Conservation (phyloP, 2,329 filamentous ascomycete species). For the Diaporthe capsici region DNA sequence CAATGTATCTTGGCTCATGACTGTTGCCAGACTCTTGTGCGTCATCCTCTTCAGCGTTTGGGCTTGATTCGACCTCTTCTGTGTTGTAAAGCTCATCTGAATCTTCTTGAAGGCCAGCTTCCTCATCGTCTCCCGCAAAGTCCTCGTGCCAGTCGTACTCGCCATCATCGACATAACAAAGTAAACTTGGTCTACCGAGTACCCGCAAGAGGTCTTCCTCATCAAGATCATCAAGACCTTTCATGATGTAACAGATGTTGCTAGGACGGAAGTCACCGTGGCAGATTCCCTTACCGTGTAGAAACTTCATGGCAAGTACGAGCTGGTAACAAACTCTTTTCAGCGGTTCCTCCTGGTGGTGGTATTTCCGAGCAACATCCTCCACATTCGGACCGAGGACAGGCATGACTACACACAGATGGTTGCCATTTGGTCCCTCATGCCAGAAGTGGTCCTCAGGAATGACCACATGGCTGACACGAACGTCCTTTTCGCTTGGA, state of each 20-base stretch:
- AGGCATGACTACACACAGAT: not conserved
- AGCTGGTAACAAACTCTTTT: slow-evolving; percentile 8
- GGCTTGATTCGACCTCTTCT: not conserved
- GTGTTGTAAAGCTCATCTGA: not conserved
- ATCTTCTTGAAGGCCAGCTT: not conserved
- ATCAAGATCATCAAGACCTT: not conserved
- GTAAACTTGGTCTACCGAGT: not conserved
- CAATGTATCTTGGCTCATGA: not conserved
- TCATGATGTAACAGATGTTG: slow-evolving; percentile 2
- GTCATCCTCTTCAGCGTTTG: not conserved
- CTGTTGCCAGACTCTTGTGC: not conserved
- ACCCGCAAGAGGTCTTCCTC: not conserved
- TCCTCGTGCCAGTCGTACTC: slow-evolving; percentile 10
- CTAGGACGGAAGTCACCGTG: slow-evolving; percentile 4
- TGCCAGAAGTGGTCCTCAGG: slow-evolving; percentile 7
- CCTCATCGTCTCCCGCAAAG: not conserved
- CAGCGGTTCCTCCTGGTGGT: not conserved
- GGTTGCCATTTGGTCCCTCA: not conserved
- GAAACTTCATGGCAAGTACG: slow-evolving; percentile 12
- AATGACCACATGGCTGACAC: not conserved
- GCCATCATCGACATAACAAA: not conserved
- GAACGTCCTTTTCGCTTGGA: not conserved
- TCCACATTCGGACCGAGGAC: not conserved
- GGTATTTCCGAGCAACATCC: not conserved
- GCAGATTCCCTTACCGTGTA: not conserved